Conservation (phyloP, 2,329 filamentous ascomycete genomes). For the Trichoderma atrobrunneum region DNA sequence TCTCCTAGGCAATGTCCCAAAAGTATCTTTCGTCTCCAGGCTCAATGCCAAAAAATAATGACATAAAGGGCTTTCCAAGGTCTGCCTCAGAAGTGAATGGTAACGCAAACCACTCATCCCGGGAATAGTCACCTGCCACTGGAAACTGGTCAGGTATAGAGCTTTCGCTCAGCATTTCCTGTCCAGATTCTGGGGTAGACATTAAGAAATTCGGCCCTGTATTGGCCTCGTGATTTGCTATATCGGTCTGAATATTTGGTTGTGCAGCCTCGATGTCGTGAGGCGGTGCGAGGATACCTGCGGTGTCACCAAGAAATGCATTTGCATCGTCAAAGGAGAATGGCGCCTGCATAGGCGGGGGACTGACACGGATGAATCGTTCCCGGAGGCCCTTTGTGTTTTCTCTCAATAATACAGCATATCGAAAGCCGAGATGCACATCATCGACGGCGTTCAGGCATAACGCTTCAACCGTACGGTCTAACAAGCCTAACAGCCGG, state of each 20-base stretch:
- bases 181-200: neutral
- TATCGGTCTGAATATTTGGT: neutral
- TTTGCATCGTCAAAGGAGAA: neutral
- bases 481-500: neutral
- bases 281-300: neutral
- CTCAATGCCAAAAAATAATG: neutral
- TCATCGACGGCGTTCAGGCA: neutral
- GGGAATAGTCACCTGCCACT: neutral
- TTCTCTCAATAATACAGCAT: neutral
- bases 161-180: neutral
- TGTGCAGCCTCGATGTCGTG: neutral
- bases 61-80: neutral
- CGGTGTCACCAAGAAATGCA: neutral
- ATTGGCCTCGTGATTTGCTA: neutral
- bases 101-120: neutral
- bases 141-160: neutral
- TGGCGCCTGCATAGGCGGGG: neutral
- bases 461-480: neutral
- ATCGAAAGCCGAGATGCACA: neutral
- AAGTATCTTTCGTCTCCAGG: neutral
- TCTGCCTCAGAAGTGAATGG: neutral
- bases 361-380: neutral
- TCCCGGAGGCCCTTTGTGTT: neutral
- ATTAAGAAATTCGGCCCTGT: neutral
- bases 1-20: neutral